A percentile compares a stretch with the other conserved stretches of the same genome.
Evolutionary conservation across 495 filamentous ascomycete species (phyloP).

Genomic region (Xylaria castorea): DNA sequence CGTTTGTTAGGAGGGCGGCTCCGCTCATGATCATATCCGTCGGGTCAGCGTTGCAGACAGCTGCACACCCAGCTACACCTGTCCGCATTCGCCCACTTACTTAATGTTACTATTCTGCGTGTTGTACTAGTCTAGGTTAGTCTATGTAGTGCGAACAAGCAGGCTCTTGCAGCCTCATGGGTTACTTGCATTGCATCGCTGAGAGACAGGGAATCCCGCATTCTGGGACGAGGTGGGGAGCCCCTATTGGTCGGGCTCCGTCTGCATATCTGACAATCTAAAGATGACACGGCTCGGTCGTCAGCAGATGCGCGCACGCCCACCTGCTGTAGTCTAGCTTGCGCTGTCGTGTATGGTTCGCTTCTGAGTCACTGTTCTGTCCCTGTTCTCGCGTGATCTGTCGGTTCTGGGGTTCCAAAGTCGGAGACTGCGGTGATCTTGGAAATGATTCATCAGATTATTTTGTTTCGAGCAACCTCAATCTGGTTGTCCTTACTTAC

Average conservation of each 20-base stretch:
- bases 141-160: neutral
- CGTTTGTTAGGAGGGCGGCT: neutral
- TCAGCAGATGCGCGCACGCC: neutral
- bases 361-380: neutral
- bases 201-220: neutral
- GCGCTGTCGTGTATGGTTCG: neutral
- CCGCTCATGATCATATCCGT: neutral
- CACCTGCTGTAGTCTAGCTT: neutral
- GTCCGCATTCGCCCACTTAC: neutral
- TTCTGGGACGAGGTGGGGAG: neutral
- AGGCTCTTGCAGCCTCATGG: constrained; percentile 6
- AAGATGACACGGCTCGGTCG: neutral
- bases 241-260: neutral
- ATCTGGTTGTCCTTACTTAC: neutral
- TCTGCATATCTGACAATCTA: neutral
- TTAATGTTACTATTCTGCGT: neutral
- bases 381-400: neutral
- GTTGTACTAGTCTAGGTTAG: neutral
- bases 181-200: neutral
- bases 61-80: neutral
- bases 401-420: neutral
- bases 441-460: neutral
- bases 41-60: constrained; percentile 12
- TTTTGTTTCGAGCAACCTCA: neutral
- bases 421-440: neutral